Evolutionary conservation across 495 filamentous ascomycete species (phyloP).

Genomic region (Aspergillus panamensis): DNA sequence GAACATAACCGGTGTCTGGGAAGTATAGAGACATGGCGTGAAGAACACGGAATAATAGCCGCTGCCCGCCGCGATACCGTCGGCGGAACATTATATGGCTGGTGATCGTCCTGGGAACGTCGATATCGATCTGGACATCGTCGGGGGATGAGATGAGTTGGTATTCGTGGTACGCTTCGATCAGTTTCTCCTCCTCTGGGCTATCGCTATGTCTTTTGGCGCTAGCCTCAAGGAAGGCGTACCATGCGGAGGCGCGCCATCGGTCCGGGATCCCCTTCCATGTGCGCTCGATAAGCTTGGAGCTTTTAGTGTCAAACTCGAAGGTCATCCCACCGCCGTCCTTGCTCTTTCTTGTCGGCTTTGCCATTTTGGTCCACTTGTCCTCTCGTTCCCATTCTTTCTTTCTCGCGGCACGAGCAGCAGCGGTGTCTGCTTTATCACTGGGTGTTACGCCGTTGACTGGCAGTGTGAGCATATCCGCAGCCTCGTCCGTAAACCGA

Average conservation of each 20-base stretch:
- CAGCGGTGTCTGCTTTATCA: conserved; percentile 50
- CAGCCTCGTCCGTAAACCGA: conserved; percentile 76
- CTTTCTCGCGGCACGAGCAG: conserved; percentile 58
- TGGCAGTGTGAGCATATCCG: conserved; percentile 82
- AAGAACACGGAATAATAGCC: conserved; percentile 87
- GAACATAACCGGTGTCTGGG: conserved; percentile 90
- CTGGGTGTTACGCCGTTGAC: conserved; percentile 59
- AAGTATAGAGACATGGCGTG: conserved; percentile 90
- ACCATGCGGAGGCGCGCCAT: conserved; percentile 93
- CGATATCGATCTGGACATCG: conserved; percentile 95
- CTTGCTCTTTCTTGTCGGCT: conserved; percentile 50
- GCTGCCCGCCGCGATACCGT: conserved; percentile 86
- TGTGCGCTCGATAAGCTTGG: conserved; percentile 83
- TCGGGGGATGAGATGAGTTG: conserved; percentile 74
- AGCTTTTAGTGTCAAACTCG: conserved; percentile 78
- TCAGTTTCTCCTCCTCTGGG: conserved; percentile 67
- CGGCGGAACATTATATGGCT: conserved; percentile 97
- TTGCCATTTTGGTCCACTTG: conserved; percentile 98
- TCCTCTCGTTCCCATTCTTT: conserved; percentile 84
- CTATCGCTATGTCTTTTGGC: conserved; percentile 61
- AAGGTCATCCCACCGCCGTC: conserved; percentile 82
- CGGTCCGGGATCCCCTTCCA: conserved; percentile 99
- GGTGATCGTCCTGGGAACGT: conserved; percentile 93
- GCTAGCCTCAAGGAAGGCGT: conserved; percentile 83
- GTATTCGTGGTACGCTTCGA: conserved; percentile 63